Evolutionary conservation across 176 grass and related monocot genomes (phyloP).

Genomic region (Avena eriantha): DNA sequence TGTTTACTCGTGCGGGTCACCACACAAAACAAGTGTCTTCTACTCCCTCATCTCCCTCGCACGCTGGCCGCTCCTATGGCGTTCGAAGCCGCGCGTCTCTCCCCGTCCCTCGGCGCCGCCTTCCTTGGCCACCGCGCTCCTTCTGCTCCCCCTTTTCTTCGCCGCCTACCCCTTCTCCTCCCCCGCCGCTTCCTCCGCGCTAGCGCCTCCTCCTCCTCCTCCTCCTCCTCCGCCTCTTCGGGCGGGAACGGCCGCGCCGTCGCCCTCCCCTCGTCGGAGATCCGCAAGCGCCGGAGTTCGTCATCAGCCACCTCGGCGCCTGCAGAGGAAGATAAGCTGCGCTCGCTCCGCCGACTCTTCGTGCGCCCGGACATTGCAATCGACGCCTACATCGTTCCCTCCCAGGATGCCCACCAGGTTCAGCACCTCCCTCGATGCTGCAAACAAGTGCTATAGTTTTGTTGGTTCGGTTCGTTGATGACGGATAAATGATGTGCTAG

Average conservation of each 20-base stretch:
- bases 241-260: conserved; percentile 54
- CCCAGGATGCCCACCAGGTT: conserved; percentile 97
- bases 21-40: not conserved
- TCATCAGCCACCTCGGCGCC: not conserved
- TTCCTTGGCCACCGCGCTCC: conserved; percentile 33
- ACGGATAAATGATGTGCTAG: not conserved
- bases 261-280: conserved; percentile 73
- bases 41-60: conserved; percentile 18
- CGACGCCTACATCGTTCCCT: conserved; percentile 93
- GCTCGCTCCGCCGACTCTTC: conserved; percentile 67
- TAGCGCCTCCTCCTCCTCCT: conserved; percentile 14
- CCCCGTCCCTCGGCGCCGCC: conserved; percentile 51
- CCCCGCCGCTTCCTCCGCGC: conserved; percentile 29
- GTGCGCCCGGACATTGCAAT: conserved; percentile 69
- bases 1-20: not conserved
- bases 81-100: conserved; percentile 49
- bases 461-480: not conserved
- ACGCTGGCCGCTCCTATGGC: conserved; percentile 12
- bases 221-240: not conserved
- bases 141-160: conserved; percentile 15
- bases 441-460: not conserved
- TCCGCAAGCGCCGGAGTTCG: conserved; percentile 59
- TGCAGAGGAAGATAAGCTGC: conserved; percentile 74
- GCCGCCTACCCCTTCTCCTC: conserved; percentile 37
- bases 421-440: not conserved